Base-by-base conservation (phyloP, 345 rosid genomes). In the Toxicodendron radicans region DNA sequence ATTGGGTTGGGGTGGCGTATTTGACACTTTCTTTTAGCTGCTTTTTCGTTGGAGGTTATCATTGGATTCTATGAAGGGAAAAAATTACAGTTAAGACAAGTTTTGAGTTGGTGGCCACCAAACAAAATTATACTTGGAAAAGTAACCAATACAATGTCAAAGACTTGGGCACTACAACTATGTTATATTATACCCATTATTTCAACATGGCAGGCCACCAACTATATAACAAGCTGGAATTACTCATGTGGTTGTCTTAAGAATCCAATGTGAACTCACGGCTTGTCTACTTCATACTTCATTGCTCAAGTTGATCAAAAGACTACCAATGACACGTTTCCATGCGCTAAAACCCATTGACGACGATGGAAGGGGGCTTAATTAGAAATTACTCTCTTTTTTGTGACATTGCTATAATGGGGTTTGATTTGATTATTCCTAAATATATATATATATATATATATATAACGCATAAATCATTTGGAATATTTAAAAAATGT, bases 201-300 rank as follows among this genome's bases (percentile, higher is more conserved):
- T 71, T 71, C 74, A 46, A 71, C 60, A 45, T 17, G 30, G 57
- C 24, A 58, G 74, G 66, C 56, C 74, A 60, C 63, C 66, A 53
- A 68, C 72, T n/a, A 53, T 53, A 53, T 11, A 60, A 30, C 41
- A 49, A 27, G 71, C 71, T 23, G 23, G 33, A 70, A 33, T 70
- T 41, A 53, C 57, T 57, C 52, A 41, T 51, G 23, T 14, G 57
- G 46, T 66, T 60, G 46, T 30, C 48, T 11, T 45, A 45, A 71
- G 74, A 59, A 71, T 71, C 74, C 66, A 45, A 71, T 46, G 66
- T n/a, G n/a, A 48, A 71, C 17, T 23, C 35, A 33, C 0, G 69
- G n/a, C n/a, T 5, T 23, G 54, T 11, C 57, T 27, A 53, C 30
- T 68, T 32, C 41, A 67, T 27, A n/a, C 30, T 68, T 32, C 41